Evolutionary conservation across 768 basidiomycete genomes (phyloP).

Genomic region (Daedaleopsis nitida): DNA sequence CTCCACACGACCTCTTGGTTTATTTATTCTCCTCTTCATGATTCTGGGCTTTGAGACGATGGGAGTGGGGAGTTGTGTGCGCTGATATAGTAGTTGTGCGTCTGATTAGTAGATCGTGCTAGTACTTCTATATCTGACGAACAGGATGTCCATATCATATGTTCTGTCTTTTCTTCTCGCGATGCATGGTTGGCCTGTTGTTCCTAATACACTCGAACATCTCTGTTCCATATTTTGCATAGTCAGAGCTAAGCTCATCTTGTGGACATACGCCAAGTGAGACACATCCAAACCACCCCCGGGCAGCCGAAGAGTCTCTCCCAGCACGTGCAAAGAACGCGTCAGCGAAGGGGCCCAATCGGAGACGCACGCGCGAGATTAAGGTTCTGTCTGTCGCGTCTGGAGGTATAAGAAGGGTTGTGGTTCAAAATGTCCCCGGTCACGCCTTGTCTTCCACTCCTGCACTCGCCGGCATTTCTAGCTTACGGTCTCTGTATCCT

Average conservation of each 20-base stretch:
- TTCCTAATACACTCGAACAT: too few relatives aligned
- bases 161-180: background rate
- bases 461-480: conserved; percentile 19
- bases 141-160: background rate
- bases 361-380: conserved; percentile 11
- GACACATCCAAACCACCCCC: background rate
- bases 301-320: background rate
- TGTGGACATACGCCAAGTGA: background rate
- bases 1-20: conserved; percentile 1
- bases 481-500: conserved; percentile 17
- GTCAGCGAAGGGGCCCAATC: conserved; percentile 25
- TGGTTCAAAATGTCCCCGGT: conserved; percentile 14
- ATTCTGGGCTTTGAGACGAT: background rate
- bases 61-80: conserved; percentile 11
- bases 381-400: conserved; percentile 25
- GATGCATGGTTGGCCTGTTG: too few relatives aligned
- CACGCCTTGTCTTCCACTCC: conserved; percentile 25
- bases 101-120: background rate
- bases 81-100: conserved; percentile 3
- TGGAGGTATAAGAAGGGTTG: conserved; percentile 24
- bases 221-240: background rate
- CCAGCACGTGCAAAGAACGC: conserved; percentile 22
- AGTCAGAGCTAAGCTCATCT: background rate
- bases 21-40: conserved; percentile 10
- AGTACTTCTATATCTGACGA: background rate